Base-by-base conservation (phyloP, 2,329 filamentous ascomycete genomes). In the Diaporthe sp. region DNA sequence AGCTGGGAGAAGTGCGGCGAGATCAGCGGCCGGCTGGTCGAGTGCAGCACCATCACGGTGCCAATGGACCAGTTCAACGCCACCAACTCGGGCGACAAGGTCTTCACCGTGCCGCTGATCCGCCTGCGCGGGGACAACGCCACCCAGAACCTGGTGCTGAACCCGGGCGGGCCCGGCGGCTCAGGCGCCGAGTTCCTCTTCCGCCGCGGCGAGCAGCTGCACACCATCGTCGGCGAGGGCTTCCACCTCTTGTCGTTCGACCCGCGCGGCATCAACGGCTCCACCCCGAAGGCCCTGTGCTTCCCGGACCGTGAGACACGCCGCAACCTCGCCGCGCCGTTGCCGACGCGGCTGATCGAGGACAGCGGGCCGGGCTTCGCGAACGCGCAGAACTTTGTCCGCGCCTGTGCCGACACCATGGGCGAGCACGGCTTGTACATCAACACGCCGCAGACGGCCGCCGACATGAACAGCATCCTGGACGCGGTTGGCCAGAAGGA, bases 381-480 rank as follows among this genome's bases (percentile, higher is more conserved):
- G 0, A 86, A 83, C 83, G 79, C 85, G 1, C 77, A 82, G 28
- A 87, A 86, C 73, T 84, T 81, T 66, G 86, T 82, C 4, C 80
- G 79, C 15, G 83, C 85, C 0, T 88, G 87, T 64, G 75, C 77
- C 6, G 86, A 88, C 15, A 86, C 80, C 1, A 85, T 85, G 82
- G 86, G 85, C 0, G 85, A 86, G 64, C 79, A 87, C 75, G 85
- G 83, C 4, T 77, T 76, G 10, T 87, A 88, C 75, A 80, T 88
- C 74, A 87, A 88, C 73, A 88, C 87, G 0, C 86, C 86, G 0
- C 86, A 88, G 77, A 86, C 86, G 0, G 87, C 86, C 13, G 85
- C 87, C 42, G 87, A 89, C 74, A 88, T 89, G 86, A 87, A 87
- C 76, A 84, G 80, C 17, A 87, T 88, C 38, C 79, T 88, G 1